phyloP scores from a whole-genome alignment of 371 early-diverging fungal species.

The Nematocida displodere region DNA sequence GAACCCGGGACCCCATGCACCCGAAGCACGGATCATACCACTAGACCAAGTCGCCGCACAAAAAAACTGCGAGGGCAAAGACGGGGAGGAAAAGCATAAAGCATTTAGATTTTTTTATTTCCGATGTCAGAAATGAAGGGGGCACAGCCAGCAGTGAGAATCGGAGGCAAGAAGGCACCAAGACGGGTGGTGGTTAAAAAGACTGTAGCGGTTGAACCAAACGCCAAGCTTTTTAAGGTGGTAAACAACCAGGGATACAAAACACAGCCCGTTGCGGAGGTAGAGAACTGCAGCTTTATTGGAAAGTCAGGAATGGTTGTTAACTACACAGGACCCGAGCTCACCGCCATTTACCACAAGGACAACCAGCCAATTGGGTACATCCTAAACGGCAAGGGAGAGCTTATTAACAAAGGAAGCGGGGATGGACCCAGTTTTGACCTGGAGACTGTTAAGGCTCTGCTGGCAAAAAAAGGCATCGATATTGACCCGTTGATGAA shows the following conservation, averaged over 20 bases:
- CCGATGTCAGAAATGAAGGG: slow-evolving; percentile 7
- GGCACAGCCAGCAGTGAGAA: slow-evolving; percentile 12
- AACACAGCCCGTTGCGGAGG: slow-evolving; percentile 23
- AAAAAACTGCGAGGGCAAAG: no score
- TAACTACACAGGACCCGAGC: slow-evolving; percentile 31
- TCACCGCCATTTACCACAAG: slow-evolving; percentile 40
- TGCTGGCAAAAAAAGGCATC: slow-evolving; percentile 23
- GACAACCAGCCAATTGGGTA: slow-evolving; percentile 41
- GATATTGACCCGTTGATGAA: slow-evolving; percentile 22
- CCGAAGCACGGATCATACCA: slow-evolving; percentile 66
- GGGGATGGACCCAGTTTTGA: slow-evolving; percentile 13
- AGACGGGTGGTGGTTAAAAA: slow-evolving; percentile 30
- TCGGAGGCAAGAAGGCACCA: slow-evolving; percentile 45
- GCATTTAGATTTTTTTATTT: slow-evolving; percentile 53
- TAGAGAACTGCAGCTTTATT: slow-evolving; percentile 44
- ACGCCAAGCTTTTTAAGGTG: background rate
- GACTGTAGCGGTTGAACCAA: background rate
- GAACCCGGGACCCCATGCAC: slow-evolving; percentile 66
- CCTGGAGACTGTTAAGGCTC: slow-evolving; percentile 1
- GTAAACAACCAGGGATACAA: slow-evolving; percentile 12
- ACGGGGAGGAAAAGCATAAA: no score
- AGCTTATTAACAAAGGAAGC: slow-evolving; percentile 28
- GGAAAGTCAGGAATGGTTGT: slow-evolving; percentile 6
- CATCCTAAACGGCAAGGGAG: slow-evolving; percentile 40
- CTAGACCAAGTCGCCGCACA: slow-evolving; percentile 66